Percentiles rank a stretch among this genome's conserved stretches.
phyloP scores from a whole-genome alignment of 2,329 filamentous ascomycete species.

The Pseudocercospora macadamiae region DNA sequence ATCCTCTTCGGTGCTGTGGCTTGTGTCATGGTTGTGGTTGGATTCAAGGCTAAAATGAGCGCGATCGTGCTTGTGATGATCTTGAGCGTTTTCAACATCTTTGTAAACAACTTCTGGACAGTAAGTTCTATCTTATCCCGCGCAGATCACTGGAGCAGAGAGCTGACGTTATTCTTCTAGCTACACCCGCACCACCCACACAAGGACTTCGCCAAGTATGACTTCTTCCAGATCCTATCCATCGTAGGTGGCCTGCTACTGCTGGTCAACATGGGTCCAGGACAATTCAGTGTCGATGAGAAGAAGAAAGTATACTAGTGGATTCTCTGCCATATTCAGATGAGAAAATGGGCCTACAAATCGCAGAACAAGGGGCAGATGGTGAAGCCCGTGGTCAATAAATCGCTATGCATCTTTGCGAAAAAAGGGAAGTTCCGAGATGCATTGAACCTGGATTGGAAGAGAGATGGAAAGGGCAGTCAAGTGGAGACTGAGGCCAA shows the following conservation, averaged over 20 bases:
- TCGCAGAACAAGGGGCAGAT: background rate
- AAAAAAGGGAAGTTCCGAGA: too few species aligned
- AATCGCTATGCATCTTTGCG: too few species aligned
- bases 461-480: too few species aligned
- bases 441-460: too few species aligned
- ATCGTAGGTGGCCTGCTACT: conserved; percentile 96
- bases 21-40: conserved; percentile 97
- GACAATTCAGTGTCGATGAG: conserved; percentile 97
- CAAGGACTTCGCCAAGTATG: conserved; percentile 99
- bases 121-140: conserved; percentile 62
- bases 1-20: conserved; percentile 84
- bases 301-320: conserved; percentile 99
- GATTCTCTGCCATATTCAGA: background rate
- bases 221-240: conserved; percentile 99
- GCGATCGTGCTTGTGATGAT: conserved; percentile 94
- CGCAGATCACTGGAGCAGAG: too few species aligned
- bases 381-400: too few species aligned
- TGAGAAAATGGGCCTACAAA: background rate
- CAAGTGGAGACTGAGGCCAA: too few species aligned
- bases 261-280: conserved; percentile 97
- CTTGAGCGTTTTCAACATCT: conserved; percentile 91
- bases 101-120: conserved; percentile 99
- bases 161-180: too few species aligned
- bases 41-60: conserved; percentile 99
- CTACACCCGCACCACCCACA: conserved; percentile 97